Conservation (phyloP, 208 protist species). For the Leishmania tropica region DNA sequence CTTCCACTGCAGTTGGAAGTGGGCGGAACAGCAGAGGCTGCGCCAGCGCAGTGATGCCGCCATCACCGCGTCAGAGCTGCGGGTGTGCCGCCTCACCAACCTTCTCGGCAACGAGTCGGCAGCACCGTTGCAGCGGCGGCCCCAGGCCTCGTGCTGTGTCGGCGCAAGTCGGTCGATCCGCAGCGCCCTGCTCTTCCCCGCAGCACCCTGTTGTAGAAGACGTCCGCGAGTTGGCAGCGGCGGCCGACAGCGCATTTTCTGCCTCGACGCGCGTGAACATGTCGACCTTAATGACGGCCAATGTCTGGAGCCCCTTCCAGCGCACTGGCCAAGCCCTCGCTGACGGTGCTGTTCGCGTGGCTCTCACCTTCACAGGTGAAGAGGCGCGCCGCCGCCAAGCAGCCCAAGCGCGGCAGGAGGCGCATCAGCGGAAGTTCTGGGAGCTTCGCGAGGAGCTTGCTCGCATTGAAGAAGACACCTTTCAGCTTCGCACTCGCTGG, state of each 20-base stretch:
- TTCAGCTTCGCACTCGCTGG: conserved; percentile 23
- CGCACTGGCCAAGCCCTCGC: conserved; percentile 10
- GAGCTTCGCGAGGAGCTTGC: conserved; percentile 52
- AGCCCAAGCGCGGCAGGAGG: conserved; percentile 17
- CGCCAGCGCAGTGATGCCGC: conserved; percentile 7
- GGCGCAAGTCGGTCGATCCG: neutral
- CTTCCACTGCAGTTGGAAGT: conserved; percentile 12
- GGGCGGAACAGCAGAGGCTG: conserved; percentile 1
- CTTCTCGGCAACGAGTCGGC: neutral
- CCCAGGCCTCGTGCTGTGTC: neutral
- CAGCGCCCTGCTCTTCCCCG: neutral
- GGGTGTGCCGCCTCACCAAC: neutral
- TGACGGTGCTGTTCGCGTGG: conserved; percentile 28
- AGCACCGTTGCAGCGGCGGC: conserved; percentile 1
- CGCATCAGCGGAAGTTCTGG: conserved; percentile 42
- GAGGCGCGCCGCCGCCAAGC: conserved; percentile 32
- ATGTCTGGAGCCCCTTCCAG: conserved; percentile 22
- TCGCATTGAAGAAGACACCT: conserved; percentile 47
- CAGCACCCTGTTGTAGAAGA: conserved; percentile 2
- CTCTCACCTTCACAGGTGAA: conserved; percentile 25
- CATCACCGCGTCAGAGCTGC: conserved; percentile 17
- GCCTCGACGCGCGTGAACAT: neutral
- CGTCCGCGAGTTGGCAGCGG: conserved; percentile 2
- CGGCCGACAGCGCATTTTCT: neutral
- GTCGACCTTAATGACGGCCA: neutral